Conservation (phyloP, 805 yeast species). For the Candida endomychidarum region DNA sequence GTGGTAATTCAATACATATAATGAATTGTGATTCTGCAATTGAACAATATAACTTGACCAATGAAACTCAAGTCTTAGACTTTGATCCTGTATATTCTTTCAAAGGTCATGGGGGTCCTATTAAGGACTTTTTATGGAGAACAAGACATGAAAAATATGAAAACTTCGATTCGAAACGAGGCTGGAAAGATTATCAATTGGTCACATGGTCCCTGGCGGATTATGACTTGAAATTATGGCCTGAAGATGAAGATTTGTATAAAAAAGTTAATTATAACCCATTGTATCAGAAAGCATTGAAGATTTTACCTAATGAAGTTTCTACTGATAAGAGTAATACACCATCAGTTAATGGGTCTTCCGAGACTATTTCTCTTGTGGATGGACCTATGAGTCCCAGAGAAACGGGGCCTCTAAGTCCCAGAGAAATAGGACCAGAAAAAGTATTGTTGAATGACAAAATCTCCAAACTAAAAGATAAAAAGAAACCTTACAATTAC, state of each 20-base stretch:
- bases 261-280: constrained; percentile 40
- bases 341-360: constrained; percentile 2
- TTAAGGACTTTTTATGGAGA: constrained; percentile 89
- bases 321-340: no score
- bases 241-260: constrained; percentile 42
- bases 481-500: constrained; percentile 21
- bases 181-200: constrained; percentile 82
- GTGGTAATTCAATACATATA: constrained; percentile 61
- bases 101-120: constrained; percentile 80
- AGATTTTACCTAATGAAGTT: constrained; percentile 16
- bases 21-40: constrained; percentile 47
- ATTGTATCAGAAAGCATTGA: constrained; percentile 25
- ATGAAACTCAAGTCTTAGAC: constrained; percentile 27
- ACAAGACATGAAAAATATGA: constrained; percentile 38
- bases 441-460: no score
- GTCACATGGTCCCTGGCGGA: constrained; percentile 91
- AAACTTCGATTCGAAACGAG: constrained; percentile 50
- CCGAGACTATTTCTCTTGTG: not conserved
- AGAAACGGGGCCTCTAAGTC: no score
- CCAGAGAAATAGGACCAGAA: not conserved
- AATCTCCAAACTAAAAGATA: constrained; percentile 8
- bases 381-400: no score
- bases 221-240: constrained; percentile 82
- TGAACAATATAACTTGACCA: constrained; percentile 23
- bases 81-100: constrained; percentile 56